These are phyloP conservation scores for Aspergillus versicolor DNA, from an alignment of 2,329 filamentous ascomycete species.

Conservation along the genomic window DNA sequence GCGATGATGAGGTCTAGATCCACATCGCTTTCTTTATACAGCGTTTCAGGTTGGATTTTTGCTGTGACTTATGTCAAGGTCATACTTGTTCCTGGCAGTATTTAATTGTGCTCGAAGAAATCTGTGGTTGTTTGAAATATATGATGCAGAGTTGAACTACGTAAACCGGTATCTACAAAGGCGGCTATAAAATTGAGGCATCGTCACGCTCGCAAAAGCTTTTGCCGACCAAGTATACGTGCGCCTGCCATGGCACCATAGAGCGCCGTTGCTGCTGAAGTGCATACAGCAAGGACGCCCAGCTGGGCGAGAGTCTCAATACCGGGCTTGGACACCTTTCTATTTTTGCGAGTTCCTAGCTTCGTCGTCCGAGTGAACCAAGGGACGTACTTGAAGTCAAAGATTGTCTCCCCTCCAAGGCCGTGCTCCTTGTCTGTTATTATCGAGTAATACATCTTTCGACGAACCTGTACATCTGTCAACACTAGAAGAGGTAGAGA, in stretches of 20 bases:
- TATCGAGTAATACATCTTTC: conserved; percentile 57
- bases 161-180: neutral
- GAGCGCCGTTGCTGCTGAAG: conserved; percentile 10
- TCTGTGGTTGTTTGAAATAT: neutral
- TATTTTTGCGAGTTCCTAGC: conserved; percentile 24
- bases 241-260: conserved; percentile 8
- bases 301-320: conserved; percentile 27
- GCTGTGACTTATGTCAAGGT: conserved; percentile 1
- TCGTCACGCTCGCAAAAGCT: neutral
- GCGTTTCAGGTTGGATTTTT: neutral
- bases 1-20: conserved; percentile 1
- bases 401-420: conserved; percentile 61
- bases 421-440: conserved; percentile 65
- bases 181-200: too few relatives aligned
- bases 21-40: neutral
- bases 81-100: neutral
- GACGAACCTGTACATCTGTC: conserved; percentile 33
- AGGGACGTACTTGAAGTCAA: conserved; percentile 66
- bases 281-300: conserved; percentile 25
- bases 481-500: neutral
- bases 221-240: conserved; percentile 7
- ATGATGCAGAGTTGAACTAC: too few relatives aligned
- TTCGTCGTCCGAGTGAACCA: conserved; percentile 27
- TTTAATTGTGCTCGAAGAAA: neutral
- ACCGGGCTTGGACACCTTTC: conserved; percentile 22